These are phyloP conservation scores for Oropetium thomaeum DNA, from an alignment of 176 grass and related monocot genomes.

Conservation along the genomic window DNA sequence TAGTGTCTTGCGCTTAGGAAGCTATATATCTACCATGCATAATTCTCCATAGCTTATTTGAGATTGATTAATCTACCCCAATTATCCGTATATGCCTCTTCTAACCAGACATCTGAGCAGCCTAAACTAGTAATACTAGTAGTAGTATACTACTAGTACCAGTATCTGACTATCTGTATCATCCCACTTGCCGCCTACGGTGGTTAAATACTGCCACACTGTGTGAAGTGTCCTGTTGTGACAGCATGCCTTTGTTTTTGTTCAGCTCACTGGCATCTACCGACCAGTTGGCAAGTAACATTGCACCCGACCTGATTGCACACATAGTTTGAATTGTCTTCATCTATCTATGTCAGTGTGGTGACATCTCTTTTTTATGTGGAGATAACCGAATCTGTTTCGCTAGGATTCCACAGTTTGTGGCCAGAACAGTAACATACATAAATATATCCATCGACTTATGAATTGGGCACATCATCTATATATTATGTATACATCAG, in stretches of 20 bases:
- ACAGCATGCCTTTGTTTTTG: conserved; percentile 24
- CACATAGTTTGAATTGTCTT: conserved; percentile 26
- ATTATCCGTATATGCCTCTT: conserved; percentile 12
- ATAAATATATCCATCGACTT: conserved; percentile 11
- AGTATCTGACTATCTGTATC: not conserved
- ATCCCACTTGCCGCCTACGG: conserved; percentile 22
- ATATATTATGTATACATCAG: not conserved
- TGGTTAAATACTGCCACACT: conserved; percentile 37
- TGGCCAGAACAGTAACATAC: conserved; percentile 18
- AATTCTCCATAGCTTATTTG: conserved; percentile 17
- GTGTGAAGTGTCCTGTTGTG: conserved; percentile 32
- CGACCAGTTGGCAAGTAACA: conserved; percentile 37
- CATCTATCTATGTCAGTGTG: conserved; percentile 3
- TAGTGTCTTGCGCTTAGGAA: conserved; percentile 30
- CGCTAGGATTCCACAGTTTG: conserved; percentile 19
- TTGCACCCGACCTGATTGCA: conserved; percentile 28
- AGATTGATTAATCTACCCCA: conserved; percentile 1
- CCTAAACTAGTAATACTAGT: not conserved
- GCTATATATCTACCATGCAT: conserved; percentile 33
- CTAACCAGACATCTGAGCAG: conserved; percentile 16
- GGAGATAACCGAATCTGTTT: conserved; percentile 1
- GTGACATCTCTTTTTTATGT: conserved; percentile 35
- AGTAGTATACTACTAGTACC: no score
- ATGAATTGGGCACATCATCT: not conserved
- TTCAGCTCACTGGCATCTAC: conserved; percentile 32